A percentile compares a stretch with the other conserved stretches of the same genome.
These are phyloP conservation scores for Microcyclospora pomicola DNA, from an alignment of 2,329 filamentous ascomycete genomes.

Conservation along the genomic window DNA sequence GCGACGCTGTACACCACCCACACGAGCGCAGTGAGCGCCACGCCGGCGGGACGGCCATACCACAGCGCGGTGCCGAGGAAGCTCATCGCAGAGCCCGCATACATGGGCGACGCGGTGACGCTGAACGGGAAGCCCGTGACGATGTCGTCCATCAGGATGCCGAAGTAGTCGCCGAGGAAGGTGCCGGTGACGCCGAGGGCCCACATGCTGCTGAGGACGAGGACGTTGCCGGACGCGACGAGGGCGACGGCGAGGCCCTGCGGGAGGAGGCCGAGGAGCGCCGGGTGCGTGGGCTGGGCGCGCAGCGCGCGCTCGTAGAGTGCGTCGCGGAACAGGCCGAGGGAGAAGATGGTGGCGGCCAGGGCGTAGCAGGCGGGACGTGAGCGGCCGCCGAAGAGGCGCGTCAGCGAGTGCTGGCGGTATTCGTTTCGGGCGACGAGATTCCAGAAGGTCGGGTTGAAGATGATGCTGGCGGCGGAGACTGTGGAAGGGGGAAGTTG, in stretches of 20 bases:
- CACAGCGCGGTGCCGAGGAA: slow-evolving; percentile 79
- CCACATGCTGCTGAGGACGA: slow-evolving; percentile 84
- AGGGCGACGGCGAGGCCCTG: slow-evolving; percentile 56
- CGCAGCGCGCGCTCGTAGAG: slow-evolving; percentile 71
- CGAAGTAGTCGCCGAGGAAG: slow-evolving; percentile 96
- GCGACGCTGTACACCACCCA: slow-evolving; percentile 67
- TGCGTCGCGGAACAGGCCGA: slow-evolving; percentile 74
- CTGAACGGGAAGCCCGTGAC: slow-evolving; percentile 96
- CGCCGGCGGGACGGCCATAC: slow-evolving; percentile 74
- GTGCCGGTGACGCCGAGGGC: slow-evolving; percentile 87
- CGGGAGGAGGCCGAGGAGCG: slow-evolving; percentile 47
- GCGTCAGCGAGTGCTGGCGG: slow-evolving; percentile 76
- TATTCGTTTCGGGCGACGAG: slow-evolving; percentile 83
- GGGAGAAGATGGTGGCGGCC: slow-evolving; percentile 74
- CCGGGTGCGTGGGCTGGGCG: slow-evolving; percentile 59
- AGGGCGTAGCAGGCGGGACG: slow-evolving; percentile 79
- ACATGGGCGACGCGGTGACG: slow-evolving; percentile 84
- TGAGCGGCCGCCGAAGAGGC: slow-evolving; percentile 65
- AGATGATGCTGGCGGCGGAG: slow-evolving; percentile 53
- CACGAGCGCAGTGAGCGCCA: slow-evolving; percentile 63
- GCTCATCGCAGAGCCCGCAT: slow-evolving; percentile 82
- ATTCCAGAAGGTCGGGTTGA: slow-evolving; percentile 99
- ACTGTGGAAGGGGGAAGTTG: slow-evolving; percentile 5
- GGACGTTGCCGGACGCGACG: slow-evolving; percentile 60
- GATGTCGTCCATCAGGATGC: slow-evolving; percentile 89